These are phyloP conservation scores for Nicotiana attenuata DNA, from an alignment of 257 asterid genomes.

Conservation along the genomic window DNA sequence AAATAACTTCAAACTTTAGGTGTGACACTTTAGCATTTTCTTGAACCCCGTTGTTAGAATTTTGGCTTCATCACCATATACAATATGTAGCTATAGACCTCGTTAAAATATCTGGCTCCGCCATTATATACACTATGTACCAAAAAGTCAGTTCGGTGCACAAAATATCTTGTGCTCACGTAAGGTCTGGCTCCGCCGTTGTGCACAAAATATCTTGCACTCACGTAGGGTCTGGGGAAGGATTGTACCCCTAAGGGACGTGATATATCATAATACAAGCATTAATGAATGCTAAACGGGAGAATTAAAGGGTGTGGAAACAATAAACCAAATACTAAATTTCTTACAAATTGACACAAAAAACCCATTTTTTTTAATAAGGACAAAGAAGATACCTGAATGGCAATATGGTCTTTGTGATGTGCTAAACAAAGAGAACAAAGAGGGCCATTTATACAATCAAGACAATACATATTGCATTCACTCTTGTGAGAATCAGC, in stretches of 20 bases:
- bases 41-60: not conserved
- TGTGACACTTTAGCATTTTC: not conserved
- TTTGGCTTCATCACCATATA: not conserved
- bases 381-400: slow-evolving; percentile 45
- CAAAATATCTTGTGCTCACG: too few relatives aligned
- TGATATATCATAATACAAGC: too few relatives aligned
- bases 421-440: slow-evolving; percentile 67
- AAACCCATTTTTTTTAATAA: too few relatives aligned
- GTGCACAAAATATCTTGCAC: too few relatives aligned
- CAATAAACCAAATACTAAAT: too few relatives aligned
- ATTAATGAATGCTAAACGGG: too few relatives aligned
- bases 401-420: slow-evolving; percentile 67
- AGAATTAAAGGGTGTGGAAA: too few relatives aligned
- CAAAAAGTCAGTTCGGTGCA: rapidly evolving
- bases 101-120: not conserved
- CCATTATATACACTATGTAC: too few relatives aligned
- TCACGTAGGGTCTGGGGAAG: too few relatives aligned
- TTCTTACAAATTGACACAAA: too few relatives aligned
- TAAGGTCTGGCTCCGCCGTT: too few relatives aligned
- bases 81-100: not conserved
- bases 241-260: too few relatives aligned
- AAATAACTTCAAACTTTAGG: not conserved
- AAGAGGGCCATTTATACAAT: slow-evolving; percentile 62
- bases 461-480: slow-evolving; percentile 91
- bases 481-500: slow-evolving; percentile 84